Conservation (phyloP, 73 alveolate genomes). For the Tetrahymena thermophila region DNA sequence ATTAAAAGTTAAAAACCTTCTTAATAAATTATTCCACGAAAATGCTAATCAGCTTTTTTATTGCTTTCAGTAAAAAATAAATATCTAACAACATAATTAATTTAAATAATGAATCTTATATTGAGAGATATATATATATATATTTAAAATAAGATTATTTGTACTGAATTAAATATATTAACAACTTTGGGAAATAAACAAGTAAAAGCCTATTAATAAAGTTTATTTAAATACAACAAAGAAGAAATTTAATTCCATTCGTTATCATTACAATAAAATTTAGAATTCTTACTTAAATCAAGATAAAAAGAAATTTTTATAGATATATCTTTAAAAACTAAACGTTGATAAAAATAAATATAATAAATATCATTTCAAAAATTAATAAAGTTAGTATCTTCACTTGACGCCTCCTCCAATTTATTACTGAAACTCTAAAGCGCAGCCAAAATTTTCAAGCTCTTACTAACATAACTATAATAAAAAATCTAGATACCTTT, state of each 20-base stretch:
- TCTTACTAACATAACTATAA: neutral
- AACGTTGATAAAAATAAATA: neutral
- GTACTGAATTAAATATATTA: neutral
- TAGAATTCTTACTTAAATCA: neutral
- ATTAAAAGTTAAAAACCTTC: too few relatives aligned
- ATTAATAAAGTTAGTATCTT: neutral
- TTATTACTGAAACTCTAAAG: neutral
- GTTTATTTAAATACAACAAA: neutral
- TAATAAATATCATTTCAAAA: neutral
- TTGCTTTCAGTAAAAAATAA: too few relatives aligned
- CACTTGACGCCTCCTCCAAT: neutral
- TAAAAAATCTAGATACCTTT: neutral
- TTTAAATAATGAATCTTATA: neutral
- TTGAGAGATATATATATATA: neutral
- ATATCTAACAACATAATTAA: neutral
- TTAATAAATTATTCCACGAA: too few relatives aligned
- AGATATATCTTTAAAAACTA: neutral
- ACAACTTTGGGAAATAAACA: neutral
- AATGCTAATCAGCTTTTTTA: too few relatives aligned
- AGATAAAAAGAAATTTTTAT: neutral
- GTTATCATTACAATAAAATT: neutral
- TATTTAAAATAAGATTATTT: neutral
- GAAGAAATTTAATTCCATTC: neutral
- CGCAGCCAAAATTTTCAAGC: neutral
- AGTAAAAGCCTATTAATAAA: neutral